Conservation (phyloP, 352 stramenopile species). For the Globisporangium yorkense region DNA sequence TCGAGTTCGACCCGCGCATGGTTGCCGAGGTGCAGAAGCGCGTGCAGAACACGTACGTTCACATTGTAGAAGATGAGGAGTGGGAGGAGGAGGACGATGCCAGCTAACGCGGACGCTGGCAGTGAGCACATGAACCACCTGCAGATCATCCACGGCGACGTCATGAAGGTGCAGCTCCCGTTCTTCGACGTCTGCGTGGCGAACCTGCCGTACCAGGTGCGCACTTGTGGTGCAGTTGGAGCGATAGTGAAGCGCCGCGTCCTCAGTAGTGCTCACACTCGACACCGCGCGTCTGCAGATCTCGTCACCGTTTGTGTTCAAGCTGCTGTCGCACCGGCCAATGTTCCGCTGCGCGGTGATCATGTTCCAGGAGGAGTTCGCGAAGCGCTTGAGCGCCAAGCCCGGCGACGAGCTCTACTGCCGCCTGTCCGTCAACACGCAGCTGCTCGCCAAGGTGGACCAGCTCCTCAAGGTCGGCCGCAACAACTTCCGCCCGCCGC, state of each 20-base stretch:
- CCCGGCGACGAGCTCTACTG: constrained; percentile 98
- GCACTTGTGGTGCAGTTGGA: background rate
- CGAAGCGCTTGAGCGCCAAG: constrained; percentile 96
- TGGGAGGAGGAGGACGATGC: background rate
- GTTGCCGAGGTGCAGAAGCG: constrained; percentile 98
- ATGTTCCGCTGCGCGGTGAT: constrained; percentile 99
- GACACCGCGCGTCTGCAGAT: constrained; percentile 56
- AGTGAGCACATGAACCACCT: constrained; percentile 91
- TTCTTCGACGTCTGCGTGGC: constrained; percentile 99
- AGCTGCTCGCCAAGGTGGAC: constrained; percentile 98
- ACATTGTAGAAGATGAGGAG: background rate
- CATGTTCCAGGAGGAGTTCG: constrained; percentile 99
- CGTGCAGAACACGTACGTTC: constrained; percentile 92
- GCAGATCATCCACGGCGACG: constrained; percentile 98
- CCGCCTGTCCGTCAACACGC: constrained; percentile 97
- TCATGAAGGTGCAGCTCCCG: constrained; percentile 98
- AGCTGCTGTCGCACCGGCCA: constrained; percentile 95
- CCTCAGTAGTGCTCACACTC: background rate
- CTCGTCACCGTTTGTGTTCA: constrained; percentile 98
- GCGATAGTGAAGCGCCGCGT: too few relatives aligned
- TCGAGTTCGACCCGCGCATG: constrained; percentile 99
- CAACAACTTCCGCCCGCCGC: constrained; percentile 99
- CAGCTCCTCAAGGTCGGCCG: constrained; percentile 97
- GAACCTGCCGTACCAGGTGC: constrained; percentile 97
- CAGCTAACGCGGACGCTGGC: background rate